Evolutionary conservation across 2,329 filamentous ascomycete genomes (phyloP).

Genomic region (Colletotrichum shisoi): DNA sequence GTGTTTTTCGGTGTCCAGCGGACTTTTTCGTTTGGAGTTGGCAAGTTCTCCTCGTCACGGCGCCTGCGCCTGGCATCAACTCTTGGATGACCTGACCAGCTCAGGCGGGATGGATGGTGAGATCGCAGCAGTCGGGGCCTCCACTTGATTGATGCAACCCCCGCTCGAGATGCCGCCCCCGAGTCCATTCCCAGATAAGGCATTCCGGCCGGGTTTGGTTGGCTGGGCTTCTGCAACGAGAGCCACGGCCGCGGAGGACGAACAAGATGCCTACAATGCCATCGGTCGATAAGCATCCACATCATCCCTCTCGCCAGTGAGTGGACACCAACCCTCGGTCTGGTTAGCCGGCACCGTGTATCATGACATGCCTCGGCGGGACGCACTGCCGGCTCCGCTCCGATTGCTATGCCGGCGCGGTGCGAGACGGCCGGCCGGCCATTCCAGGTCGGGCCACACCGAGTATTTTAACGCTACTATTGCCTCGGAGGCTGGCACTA

Average conservation of each 20-base stretch:
- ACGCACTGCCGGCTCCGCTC: too few species aligned
- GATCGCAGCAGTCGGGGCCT: conserved; percentile 4
- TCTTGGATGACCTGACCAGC: neutral
- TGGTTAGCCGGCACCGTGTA: too few species aligned
- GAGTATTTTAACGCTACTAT: too few species aligned
- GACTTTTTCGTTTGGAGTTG: neutral
- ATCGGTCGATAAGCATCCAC: too few species aligned
- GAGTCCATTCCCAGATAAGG: conserved; percentile 32
- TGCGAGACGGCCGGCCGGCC: too few species aligned
- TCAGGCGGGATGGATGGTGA: conserved; percentile 3
- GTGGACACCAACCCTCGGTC: too few species aligned
- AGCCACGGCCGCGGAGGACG: neutral
- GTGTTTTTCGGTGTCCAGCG: neutral
- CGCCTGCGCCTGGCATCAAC: neutral
- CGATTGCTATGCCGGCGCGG: too few species aligned
- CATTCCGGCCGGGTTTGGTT: conserved; percentile 16
- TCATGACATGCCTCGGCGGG: too few species aligned
- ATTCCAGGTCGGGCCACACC: too few species aligned
- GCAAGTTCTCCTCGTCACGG: neutral
- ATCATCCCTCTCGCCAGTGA: too few species aligned
- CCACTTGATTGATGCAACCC: conserved; percentile 30
- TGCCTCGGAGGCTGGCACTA: too few species aligned
- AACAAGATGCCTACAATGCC: too few species aligned
- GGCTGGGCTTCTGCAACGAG: neutral
- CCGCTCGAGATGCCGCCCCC: conserved; percentile 30